A percentile compares a stretch with the other conserved stretches of the same genome.
phyloP scores from a whole-genome alignment of 1,139 yeast species.

The Suhomyces taliae region DNA sequence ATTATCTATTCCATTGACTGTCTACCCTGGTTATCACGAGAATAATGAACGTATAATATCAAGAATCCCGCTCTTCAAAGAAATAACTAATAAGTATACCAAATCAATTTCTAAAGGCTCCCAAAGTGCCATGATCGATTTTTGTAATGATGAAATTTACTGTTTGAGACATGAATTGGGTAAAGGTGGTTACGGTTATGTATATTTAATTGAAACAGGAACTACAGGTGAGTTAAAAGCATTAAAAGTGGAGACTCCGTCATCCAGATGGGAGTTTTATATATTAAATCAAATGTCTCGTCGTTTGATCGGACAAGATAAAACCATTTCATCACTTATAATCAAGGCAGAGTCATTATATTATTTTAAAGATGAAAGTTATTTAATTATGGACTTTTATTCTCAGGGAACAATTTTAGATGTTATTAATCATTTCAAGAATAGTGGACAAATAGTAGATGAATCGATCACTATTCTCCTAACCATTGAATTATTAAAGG shows the following conservation, averaged over 20 bases:
- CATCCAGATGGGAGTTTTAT: slow-evolving; percentile 82
- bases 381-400: slow-evolving; percentile 65
- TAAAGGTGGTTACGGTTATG: slow-evolving; percentile 78
- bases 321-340: slow-evolving; percentile 28
- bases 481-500: slow-evolving; percentile 60
- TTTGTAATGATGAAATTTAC: slow-evolving; percentile 51
- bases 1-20: slow-evolving; percentile 26
- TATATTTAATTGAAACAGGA: slow-evolving; percentile 70
- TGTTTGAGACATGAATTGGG: slow-evolving; percentile 67
- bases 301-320: slow-evolving; percentile 23
- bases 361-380: slow-evolving; percentile 71
- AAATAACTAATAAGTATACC: slow-evolving; percentile 35
- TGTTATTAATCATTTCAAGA: slow-evolving; percentile 54
- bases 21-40: slow-evolving; percentile 32
- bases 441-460: slow-evolving; percentile 40
- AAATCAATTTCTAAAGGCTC: slow-evolving; percentile 39
- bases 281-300: slow-evolving; percentile 58
- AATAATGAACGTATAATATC: slow-evolving; percentile 19
- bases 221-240: slow-evolving; percentile 57
- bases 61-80: slow-evolving; percentile 33
- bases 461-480: slow-evolving; percentile 67
- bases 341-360: slow-evolving; percentile 56
- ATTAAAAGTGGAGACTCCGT: slow-evolving; percentile 69
- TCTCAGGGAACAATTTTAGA: slow-evolving; percentile 78
- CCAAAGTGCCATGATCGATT: slow-evolving; percentile 45